Conservation (phyloP, 768 basidiomycete genomes). For the Artomyces pyxidatus region DNA sequence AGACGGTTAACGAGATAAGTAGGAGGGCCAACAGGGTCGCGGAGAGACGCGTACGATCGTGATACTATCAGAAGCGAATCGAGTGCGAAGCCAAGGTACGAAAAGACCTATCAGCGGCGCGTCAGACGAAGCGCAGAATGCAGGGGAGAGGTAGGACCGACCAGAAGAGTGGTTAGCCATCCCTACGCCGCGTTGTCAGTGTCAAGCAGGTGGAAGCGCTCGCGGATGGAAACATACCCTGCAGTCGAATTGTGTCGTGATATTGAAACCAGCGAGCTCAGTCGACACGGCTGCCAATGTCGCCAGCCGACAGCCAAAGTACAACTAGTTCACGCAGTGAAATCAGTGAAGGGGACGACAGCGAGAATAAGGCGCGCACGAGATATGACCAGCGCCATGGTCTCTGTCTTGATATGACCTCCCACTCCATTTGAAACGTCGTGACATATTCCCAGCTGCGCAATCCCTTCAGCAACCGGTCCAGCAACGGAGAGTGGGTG, state of each 20-base stretch:
- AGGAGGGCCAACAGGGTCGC: no score
- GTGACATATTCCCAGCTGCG: slow-evolving; percentile 8
- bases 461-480: not conserved
- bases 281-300: slow-evolving; percentile 5
- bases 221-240: slow-evolving; percentile 1
- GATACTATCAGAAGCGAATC: slow-evolving; percentile 4
- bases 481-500: not conserved
- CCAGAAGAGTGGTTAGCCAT: slow-evolving; percentile 5
- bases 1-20: not conserved
- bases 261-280: slow-evolving; percentile 6
- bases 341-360: no score
- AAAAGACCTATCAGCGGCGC: not conserved
- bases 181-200: not conserved
- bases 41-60: not conserved
- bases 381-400: slow-evolving; percentile 1
- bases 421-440: slow-evolving; percentile 9
- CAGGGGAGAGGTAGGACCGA: not conserved
- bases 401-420: slow-evolving; percentile 2
- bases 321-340: not conserved
- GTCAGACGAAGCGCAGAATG: no score
- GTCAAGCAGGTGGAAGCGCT: not conserved
- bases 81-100: not conserved
- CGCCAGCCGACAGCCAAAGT: slow-evolving; percentile 4
- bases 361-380: not conserved
- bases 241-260: slow-evolving; percentile 4